A percentile compares a stretch with the other conserved stretches of the same genome.
Conservation (phyloP, 2,329 filamentous ascomycete genomes). For the Apiospora aurea region DNA sequence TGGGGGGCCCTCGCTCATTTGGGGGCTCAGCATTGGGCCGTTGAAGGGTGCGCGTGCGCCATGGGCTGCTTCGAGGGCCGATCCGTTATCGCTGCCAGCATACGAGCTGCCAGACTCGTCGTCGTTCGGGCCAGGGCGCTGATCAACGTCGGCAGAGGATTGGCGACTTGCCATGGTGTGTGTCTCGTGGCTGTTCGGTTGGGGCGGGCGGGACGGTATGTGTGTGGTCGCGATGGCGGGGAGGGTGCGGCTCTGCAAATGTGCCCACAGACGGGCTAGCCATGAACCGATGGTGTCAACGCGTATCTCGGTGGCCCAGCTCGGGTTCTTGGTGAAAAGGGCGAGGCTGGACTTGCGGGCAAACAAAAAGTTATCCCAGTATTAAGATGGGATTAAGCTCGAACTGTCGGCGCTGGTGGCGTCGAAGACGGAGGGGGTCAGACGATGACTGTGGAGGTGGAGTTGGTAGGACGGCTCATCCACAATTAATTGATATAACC, state of each 20-base stretch:
- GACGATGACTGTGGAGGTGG: conserved; percentile 13
- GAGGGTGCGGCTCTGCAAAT: conserved; percentile 2
- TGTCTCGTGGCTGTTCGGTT: neutral
- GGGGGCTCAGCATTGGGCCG: neutral
- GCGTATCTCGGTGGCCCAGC: neutral
- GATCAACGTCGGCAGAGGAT: neutral
- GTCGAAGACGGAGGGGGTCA: conserved; percentile 16
- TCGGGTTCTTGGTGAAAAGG: neutral
- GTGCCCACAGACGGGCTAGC: conserved; percentile 6
- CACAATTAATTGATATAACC: conserved; percentile 10
- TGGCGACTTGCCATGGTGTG: conserved; percentile 10
- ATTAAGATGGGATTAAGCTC: neutral
- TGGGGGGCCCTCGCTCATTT: neutral
- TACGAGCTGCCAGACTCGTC: conserved; percentile 48
- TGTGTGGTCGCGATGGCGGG: neutral
- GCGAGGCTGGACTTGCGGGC: neutral
- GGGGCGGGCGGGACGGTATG: neutral
- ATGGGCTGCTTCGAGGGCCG: conserved; percentile 26
- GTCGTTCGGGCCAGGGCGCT: conserved; percentile 26
- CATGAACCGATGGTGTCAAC: neutral
- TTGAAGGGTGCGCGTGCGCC: neutral
- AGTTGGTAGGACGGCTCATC: conserved; percentile 9
- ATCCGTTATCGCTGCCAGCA: conserved; percentile 43
- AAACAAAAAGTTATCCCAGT: neutral
- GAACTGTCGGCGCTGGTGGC: conserved; percentile 10